Conservation (phyloP, 305 asterid species). For the Euphrasia arctica region DNA sequence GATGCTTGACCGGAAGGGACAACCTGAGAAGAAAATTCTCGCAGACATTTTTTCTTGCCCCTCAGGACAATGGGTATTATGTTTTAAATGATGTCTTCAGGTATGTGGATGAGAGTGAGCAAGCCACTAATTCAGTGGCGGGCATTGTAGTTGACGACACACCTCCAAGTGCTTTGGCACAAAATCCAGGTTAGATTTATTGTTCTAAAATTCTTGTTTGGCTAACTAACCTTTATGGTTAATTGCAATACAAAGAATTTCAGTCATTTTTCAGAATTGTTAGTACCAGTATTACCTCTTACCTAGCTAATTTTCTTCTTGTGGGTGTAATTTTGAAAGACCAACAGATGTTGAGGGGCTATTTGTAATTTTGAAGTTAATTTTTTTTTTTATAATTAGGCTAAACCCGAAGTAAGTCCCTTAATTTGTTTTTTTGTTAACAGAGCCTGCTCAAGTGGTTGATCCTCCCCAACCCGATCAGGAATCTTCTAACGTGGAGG, state of each 20-base stretch:
- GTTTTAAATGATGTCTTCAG: conserved; percentile 74
- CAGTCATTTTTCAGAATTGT: background rate
- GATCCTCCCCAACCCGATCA: conserved; percentile 42
- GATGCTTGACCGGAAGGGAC: conserved; percentile 73
- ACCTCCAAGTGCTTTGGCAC: conserved; percentile 32
- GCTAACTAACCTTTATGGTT: background rate
- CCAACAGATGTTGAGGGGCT: background rate
- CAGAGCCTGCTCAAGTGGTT: conserved; percentile 62
- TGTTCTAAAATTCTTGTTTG: background rate
- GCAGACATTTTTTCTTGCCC: conserved; percentile 87
- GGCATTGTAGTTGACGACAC: conserved; percentile 37
- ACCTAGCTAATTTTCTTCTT: background rate
- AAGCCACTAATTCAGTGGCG: conserved; percentile 27
- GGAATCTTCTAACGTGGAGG: conserved; percentile 43
- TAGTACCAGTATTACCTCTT: too few species aligned
- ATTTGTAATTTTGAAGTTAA: background rate
- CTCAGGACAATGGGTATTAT: conserved; percentile 80
- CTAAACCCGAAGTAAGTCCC: background rate
- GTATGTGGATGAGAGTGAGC: conserved; percentile 50
- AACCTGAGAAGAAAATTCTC: conserved; percentile 55
- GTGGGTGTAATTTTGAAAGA: background rate
- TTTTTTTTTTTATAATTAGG: background rate
- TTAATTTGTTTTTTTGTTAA: conserved; percentile 21
- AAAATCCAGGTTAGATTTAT: conserved; percentile 51
- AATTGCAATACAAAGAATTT: too few species aligned